phyloP scores from a whole-genome alignment of 2,329 filamentous ascomycete genomes.

The Thielaviopsis ethacetica region DNA sequence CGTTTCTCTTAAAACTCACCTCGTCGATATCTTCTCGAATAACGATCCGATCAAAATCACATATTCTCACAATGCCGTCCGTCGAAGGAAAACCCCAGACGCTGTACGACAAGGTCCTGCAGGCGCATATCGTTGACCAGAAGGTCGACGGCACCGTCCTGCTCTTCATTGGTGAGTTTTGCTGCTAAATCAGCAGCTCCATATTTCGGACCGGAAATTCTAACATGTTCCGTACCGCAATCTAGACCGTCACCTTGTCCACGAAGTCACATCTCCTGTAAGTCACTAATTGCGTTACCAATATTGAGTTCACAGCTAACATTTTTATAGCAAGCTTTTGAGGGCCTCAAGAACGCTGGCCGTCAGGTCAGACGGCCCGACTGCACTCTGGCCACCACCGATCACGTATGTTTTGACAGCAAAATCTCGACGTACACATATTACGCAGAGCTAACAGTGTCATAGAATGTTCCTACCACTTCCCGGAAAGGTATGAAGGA shows the following conservation, averaged over 20 bases:
- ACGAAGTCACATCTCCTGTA: conserved; percentile 95
- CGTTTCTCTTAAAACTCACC: not conserved
- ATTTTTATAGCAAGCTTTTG: conserved; percentile 68
- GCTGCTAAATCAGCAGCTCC: not conserved
- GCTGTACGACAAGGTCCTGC: conserved; percentile 95
- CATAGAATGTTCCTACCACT: conserved; percentile 79
- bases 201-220: not conserved
- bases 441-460: conserved; percentile 13
- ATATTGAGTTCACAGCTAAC: conserved; percentile 11
- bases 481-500: conserved; percentile 88
- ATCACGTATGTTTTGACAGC: conserved; percentile 54
- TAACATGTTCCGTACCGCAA: not conserved
- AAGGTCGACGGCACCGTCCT: conserved; percentile 84
- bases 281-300: conserved; percentile 19
- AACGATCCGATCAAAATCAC: not conserved
- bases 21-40: conserved; percentile 4
- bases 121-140: conserved; percentile 88
- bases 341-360: conserved; percentile 78
- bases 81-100: conserved; percentile 59
- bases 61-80: conserved; percentile 53
- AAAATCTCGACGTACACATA: conserved; percentile 7
- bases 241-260: conserved; percentile 80
- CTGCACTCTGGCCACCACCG: conserved; percentile 89
- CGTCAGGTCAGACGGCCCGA: conserved; percentile 83
- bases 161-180: conserved; percentile 69